phyloP scores from a whole-genome alignment of 352 stramenopile genomes.

The Phytophthora pisi region DNA sequence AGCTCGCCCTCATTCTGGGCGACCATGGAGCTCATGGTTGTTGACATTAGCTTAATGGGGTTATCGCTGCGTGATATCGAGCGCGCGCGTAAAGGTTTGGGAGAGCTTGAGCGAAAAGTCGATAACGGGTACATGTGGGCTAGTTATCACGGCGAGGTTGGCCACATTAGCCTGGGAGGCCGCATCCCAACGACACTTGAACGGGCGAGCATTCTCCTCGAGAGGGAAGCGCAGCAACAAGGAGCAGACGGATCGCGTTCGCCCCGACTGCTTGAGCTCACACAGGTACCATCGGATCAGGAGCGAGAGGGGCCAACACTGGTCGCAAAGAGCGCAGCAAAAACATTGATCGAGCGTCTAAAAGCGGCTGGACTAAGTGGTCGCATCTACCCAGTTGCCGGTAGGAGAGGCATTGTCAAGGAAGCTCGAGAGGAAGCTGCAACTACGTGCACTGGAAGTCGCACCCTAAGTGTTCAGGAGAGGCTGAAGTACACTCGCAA shows the following conservation, averaged over 20 bases:
- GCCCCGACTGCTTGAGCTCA: not conserved
- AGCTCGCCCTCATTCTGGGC: not conserved
- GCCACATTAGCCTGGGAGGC: not conserved
- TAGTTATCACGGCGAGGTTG: conserved; percentile 1
- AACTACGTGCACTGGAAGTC: not conserved
- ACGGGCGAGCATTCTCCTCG: conserved; percentile 1
- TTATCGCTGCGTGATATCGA: conserved; percentile 1
- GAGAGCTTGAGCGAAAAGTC: not conserved
- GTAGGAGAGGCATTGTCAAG: not conserved
- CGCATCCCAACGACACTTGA: not conserved
- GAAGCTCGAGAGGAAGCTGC: not conserved
- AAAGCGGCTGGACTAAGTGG: not conserved
- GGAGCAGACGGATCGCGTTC: not conserved
- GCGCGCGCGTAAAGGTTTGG: not conserved
- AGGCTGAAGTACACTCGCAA: not conserved
- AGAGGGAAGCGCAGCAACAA: not conserved
- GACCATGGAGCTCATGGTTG: not conserved
- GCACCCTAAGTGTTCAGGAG: not conserved
- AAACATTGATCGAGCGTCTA: not conserved
- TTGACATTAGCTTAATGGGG: not conserved
- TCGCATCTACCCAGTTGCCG: not conserved
- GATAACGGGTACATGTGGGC: not conserved
- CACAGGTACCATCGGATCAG: not conserved
- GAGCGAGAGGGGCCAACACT: not conserved
- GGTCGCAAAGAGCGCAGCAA: not conserved